A percentile compares a stretch with the other conserved stretches of the same genome.
phyloP scores from a whole-genome alignment of 2,329 filamentous ascomycete genomes.

The Xylaria sp. region DNA sequence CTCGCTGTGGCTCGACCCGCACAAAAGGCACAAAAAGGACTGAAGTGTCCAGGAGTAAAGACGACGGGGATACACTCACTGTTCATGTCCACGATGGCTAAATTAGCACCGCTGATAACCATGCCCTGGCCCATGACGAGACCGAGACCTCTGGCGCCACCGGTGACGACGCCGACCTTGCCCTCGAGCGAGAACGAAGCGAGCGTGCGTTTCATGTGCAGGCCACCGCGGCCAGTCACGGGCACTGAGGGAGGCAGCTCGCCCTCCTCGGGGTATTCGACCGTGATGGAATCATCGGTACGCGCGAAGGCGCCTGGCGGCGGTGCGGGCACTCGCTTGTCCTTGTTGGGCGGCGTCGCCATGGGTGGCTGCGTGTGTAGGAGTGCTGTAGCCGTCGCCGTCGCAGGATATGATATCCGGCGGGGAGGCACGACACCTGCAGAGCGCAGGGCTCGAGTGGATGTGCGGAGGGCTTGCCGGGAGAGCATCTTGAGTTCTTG shows the following conservation, averaged over 20 bases:
- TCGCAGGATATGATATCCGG: constrained; percentile 36
- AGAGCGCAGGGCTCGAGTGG: constrained; percentile 40
- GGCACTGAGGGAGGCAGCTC: constrained; percentile 77
- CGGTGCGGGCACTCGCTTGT: constrained; percentile 43
- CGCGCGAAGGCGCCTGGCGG: constrained; percentile 75
- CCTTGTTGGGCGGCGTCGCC: constrained; percentile 43
- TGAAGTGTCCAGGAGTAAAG: not conserved
- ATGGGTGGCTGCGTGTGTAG: constrained; percentile 45
- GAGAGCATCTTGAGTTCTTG: constrained; percentile 37
- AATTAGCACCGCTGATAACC: constrained; percentile 85
- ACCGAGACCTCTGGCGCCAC: constrained; percentile 87
- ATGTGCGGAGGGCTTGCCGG: constrained; percentile 38
- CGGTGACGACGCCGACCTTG: constrained; percentile 85
- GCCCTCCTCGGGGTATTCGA: constrained; percentile 80
- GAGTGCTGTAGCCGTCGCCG: constrained; percentile 22
- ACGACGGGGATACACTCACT: constrained; percentile 63
- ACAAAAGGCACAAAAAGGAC: not conserved
- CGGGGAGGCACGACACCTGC: constrained; percentile 36
- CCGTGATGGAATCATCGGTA: constrained; percentile 80
- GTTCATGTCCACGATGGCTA: constrained; percentile 95
- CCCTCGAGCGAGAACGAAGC: constrained; percentile 87
- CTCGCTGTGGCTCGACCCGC: not conserved
- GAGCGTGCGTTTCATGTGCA: constrained; percentile 86
- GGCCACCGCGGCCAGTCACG: constrained; percentile 79
- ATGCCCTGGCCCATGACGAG: constrained; percentile 93